Conservation (phyloP, 2,329 filamentous ascomycete species). For the Diaporthe amygdali region DNA sequence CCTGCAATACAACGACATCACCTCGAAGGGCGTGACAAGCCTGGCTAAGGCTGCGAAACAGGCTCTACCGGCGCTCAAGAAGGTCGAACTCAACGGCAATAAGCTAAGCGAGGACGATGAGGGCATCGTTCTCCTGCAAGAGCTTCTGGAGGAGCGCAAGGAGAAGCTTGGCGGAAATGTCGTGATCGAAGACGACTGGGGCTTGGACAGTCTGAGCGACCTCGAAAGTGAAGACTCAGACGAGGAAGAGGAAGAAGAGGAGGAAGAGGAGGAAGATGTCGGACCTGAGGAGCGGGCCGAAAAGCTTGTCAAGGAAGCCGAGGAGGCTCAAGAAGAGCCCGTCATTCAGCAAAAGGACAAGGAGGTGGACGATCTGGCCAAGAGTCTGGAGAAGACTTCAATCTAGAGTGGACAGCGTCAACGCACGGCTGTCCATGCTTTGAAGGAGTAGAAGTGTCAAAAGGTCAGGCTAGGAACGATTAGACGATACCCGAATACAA, state of each 20-base stretch:
- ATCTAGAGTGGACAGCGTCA: constrained; percentile 42
- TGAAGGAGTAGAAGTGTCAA: constrained; percentile 24
- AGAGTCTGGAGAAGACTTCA: constrained; percentile 74
- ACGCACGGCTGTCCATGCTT: constrained; percentile 1
- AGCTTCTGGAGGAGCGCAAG: constrained; percentile 78
- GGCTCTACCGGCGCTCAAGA: constrained; percentile 76
- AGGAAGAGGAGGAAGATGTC: constrained; percentile 65
- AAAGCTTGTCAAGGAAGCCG: constrained; percentile 71
- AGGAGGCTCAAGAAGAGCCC: constrained; percentile 76
- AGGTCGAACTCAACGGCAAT: constrained; percentile 95
- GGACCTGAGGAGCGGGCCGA: constrained; percentile 70
- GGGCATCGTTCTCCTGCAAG: constrained; percentile 70
- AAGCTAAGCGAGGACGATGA: constrained; percentile 88
- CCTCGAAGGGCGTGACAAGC: constrained; percentile 72
- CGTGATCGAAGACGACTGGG: constrained; percentile 81
- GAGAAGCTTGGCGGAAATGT: constrained; percentile 71
- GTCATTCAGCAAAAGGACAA: constrained; percentile 74
- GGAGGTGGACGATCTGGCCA: constrained; percentile 81
- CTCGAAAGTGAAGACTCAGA: constrained; percentile 80
- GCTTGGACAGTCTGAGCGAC: constrained; percentile 84
- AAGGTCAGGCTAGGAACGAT: constrained; percentile 21
- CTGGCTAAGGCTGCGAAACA: constrained; percentile 72
- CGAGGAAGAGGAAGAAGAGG: constrained; percentile 70
- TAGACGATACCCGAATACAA: constrained; percentile 29
- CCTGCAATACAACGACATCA: constrained; percentile 95